Evolutionary conservation across 345 rosid species (phyloP).

Genomic region (Brassica incana): DNA sequence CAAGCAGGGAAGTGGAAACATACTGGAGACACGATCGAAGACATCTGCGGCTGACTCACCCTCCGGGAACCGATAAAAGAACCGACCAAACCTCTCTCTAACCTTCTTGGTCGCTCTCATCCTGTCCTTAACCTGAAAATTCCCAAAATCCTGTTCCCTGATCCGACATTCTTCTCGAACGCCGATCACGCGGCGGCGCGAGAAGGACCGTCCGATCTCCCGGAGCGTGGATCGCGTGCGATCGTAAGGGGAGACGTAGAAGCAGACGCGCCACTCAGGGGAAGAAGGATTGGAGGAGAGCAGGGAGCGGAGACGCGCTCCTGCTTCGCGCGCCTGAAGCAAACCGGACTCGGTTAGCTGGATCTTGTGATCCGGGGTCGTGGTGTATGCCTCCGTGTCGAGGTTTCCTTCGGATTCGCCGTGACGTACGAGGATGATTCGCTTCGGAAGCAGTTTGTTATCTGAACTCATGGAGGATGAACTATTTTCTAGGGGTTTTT

Average conservation of each 20-base stretch:
- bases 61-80: conserved; percentile 88
- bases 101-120: conserved; percentile 76
- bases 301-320: conserved; percentile 50
- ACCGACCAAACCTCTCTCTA: conserved; percentile 76
- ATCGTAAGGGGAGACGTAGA: conserved; percentile 93
- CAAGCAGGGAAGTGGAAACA: conserved; percentile 1
- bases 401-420: conserved; percentile 95
- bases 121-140: conserved; percentile 84
- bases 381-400: conserved; percentile 70
- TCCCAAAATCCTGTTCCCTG: conserved; percentile 96
- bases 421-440: conserved; percentile 91
- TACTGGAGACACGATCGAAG: conserved; percentile 95
- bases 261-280: conserved; percentile 67
- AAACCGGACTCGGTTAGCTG: conserved; percentile 61
- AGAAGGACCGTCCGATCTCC: conserved; percentile 85
- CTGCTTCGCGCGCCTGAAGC: conserved; percentile 61
- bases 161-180: conserved; percentile 90
- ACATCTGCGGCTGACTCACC: conserved; percentile 99
- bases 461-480: conserved; percentile 37
- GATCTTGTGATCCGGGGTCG: conserved; percentile 89
- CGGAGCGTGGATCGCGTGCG: conserved; percentile 90
- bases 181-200: conserved; percentile 70
- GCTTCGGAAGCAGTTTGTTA: conserved; percentile 57
- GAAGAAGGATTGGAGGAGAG: conserved; percentile 40
- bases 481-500: not conserved